Evolutionary conservation across 73 alveolate species (phyloP).

Genomic region (Paramecium tetraurelia): DNA sequence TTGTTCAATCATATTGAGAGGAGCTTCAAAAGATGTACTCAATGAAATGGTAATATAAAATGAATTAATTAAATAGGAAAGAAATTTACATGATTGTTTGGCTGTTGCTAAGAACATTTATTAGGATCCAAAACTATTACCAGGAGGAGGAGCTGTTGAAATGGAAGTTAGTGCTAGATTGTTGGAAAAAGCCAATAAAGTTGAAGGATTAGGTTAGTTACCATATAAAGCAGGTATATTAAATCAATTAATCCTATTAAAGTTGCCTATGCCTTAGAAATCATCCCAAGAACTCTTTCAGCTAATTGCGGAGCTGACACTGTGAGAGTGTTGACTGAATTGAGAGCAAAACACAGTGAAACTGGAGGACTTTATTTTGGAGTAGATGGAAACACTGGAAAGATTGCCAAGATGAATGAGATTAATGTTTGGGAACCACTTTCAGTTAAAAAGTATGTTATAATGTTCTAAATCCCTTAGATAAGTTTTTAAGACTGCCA

Average conservation of each 20-base stretch:
- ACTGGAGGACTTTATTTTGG: slow-evolving; percentile 83
- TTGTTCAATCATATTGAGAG: slow-evolving; percentile 96
- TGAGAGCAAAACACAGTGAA: slow-evolving; percentile 95
- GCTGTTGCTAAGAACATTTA: slow-evolving; percentile 97
- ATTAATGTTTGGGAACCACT: slow-evolving; percentile 96
- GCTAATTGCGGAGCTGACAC: slow-evolving; percentile 98
- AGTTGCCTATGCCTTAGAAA: slow-evolving; percentile 96
- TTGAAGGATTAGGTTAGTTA: slow-evolving; percentile 93
- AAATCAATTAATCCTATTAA: background rate
- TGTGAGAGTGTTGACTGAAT: slow-evolving; percentile 96
- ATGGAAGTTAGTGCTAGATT: slow-evolving; percentile 97
- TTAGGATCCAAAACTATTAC: slow-evolving; percentile 95
- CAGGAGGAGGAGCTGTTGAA: slow-evolving; percentile 99
- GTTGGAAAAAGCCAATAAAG: slow-evolving; percentile 77
- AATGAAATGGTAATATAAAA: slow-evolving; percentile 73
- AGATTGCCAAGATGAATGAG: slow-evolving; percentile 92
- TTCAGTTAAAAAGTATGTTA: slow-evolving; percentile 85
- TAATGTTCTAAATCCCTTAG: background rate
- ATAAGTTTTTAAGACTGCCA: slow-evolving; percentile 91
- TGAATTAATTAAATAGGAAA: slow-evolving; percentile 45
- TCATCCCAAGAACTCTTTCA: slow-evolving; percentile 95
- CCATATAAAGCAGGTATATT: slow-evolving; percentile 84
- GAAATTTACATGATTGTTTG: slow-evolving; percentile 95
- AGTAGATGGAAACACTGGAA: slow-evolving; percentile 98
- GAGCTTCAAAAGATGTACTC: slow-evolving; percentile 98